Percentiles rank a stretch among this genome's conserved stretches.
Conservation (phyloP, 2,329 filamentous ascomycete genomes). For the Thermomyces lanuginosus region DNA sequence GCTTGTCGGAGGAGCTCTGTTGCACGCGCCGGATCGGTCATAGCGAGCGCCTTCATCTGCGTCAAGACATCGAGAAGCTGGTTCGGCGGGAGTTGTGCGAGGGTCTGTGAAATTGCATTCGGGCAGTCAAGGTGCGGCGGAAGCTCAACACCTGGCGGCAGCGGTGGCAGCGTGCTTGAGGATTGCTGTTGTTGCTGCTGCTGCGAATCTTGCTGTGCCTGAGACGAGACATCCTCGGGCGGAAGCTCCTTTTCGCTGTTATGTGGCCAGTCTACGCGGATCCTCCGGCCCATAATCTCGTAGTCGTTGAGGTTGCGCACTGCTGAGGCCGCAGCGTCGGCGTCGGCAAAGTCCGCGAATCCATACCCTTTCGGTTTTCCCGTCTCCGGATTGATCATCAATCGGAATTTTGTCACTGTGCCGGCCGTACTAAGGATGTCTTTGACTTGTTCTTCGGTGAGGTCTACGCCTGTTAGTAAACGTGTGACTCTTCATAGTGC, state of each 20-base stretch:
- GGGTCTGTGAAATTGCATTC: constrained; percentile 82
- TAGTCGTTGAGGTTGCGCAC: constrained; percentile 91
- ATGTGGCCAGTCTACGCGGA: constrained; percentile 91
- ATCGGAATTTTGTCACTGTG: constrained; percentile 75
- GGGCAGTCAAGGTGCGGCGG: constrained; percentile 67
- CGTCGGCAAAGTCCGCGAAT: constrained; percentile 88
- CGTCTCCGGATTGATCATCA: constrained; percentile 91
- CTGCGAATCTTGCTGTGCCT: constrained; percentile 15
- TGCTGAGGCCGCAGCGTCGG: constrained; percentile 79
- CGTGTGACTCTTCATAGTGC: constrained; percentile 22
- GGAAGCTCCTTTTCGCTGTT: constrained; percentile 63
- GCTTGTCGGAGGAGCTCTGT: constrained; percentile 75
- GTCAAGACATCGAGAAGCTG: constrained; percentile 86
- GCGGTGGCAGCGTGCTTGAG: constrained; percentile 50
- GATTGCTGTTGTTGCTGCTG: constrained; percentile 25
- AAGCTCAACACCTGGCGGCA: constrained; percentile 72
- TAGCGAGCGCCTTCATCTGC: constrained; percentile 86
- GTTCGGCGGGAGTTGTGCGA: constrained; percentile 68
- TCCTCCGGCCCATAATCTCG: constrained; percentile 85
- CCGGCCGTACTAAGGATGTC: constrained; percentile 85
- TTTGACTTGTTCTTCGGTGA: constrained; percentile 89
- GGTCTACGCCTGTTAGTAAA: constrained; percentile 39
- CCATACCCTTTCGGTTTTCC: constrained; percentile 92
- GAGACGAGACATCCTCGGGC: constrained; percentile 32
- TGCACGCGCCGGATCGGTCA: constrained; percentile 63